Percentiles rank a stretch among this genome's conserved stretches.
phyloP scores from a whole-genome alignment of 2,329 filamentous ascomycete genomes.

The Ceratocystis ficicola region DNA sequence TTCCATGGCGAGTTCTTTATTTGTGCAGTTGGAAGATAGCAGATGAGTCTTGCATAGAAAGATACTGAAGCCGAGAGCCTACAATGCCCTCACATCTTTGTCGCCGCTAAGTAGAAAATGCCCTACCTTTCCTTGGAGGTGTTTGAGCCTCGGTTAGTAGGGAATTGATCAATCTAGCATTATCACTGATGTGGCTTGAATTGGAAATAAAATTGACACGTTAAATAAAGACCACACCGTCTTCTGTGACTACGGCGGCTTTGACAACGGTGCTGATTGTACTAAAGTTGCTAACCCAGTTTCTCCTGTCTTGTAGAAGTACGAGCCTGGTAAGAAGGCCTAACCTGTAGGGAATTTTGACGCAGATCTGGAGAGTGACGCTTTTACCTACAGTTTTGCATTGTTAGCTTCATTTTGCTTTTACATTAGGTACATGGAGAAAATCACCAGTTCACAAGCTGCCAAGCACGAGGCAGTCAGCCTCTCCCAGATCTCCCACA shows the following conservation, averaged over 20 bases:
- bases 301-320: slow-evolving; percentile 48
- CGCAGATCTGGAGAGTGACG: slow-evolving; percentile 60
- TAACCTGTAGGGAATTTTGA: slow-evolving; percentile 49
- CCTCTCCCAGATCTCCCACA: slow-evolving; percentile 32
- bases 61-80: slow-evolving; percentile 60
- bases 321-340: slow-evolving; percentile 51
- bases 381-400: slow-evolving; percentile 43
- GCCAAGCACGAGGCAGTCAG: slow-evolving; percentile 41
- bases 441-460: slow-evolving; percentile 60
- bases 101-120: slow-evolving; percentile 64
- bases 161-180: slow-evolving; percentile 52
- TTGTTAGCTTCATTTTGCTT: neutral
- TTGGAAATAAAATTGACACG: slow-evolving; percentile 53
- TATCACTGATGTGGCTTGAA: slow-evolving; percentile 45
- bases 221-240: slow-evolving; percentile 64
- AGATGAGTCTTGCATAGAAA: slow-evolving; percentile 45
- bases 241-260: slow-evolving; percentile 42
- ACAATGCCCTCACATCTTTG: slow-evolving; percentile 65
- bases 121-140: slow-evolving; percentile 54
- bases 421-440: too few relatives aligned
- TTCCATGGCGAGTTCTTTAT: slow-evolving; percentile 37
- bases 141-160: slow-evolving; percentile 61
- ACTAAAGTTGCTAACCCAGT: too few relatives aligned
- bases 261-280: slow-evolving; percentile 24
- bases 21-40: slow-evolving; percentile 56